Evolutionary conservation across 163 green algal genomes (phyloP), one percentile per base, ranked within the genome.

Genomic region (Chlorella variabilis): DNA sequence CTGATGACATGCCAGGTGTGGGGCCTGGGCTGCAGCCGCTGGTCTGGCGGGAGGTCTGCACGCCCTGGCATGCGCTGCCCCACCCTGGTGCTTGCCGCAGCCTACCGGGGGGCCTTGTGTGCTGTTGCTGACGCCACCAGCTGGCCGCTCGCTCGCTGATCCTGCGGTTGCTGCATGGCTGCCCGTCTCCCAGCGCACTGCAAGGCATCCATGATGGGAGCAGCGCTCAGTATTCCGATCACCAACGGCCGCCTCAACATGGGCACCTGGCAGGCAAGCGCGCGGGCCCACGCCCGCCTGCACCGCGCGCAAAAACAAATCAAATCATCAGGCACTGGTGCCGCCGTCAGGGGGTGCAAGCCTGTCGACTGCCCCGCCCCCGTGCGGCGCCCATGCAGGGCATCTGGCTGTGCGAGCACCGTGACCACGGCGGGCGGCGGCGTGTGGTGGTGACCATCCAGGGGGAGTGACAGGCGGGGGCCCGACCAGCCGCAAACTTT

Each of bases 361-460:
- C n/a, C n/a, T n/a, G n/a, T n/a, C n/a, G n/a, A n/a, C n/a, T n/a
- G n/a, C n/a, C n/a, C n/a, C n/a, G n/a, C n/a, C n/a, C n/a, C n/a
- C n/a, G n/a, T n/a, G n/a, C n/a, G n/a, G n/a, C n/a, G n/a, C n/a
- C n/a, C n/a, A n/a, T 59, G 56, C 21, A 68, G 41, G 86, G 83
- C n/a, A 84, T 91, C 4, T 91, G 84, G 73, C 76, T 91, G 41
- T 91, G 87, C 54, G 87, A 91, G 77, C 87, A 91, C 68, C 59
- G 87, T 6, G 73, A 80, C 54, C 54, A 48, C n/a, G 73, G 73
- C n/a, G 73, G 73, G 2, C 56, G 73, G 33, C 73, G 73, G 36
- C n/a, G 73, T 11, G 23, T 80, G 36, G 56, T 80, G 36, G 73
- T 80, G 27, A 80, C 73, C 2, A 67, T 80, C 34, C 54, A 80